Base-by-base conservation (phyloP, 345 rosid genomes). In the Viola odorata region DNA sequence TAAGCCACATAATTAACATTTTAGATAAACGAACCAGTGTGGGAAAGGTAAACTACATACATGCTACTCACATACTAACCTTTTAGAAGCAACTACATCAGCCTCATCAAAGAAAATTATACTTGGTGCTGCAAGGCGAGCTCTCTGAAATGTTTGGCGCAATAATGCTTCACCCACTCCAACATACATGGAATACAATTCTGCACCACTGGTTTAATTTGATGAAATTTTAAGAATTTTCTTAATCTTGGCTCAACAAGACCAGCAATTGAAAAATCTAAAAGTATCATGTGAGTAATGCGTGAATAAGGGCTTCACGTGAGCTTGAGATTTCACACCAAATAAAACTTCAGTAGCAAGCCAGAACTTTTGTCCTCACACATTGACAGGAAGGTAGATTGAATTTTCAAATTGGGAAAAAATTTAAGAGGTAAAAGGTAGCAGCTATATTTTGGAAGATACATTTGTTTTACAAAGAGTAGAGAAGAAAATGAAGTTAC, bases 121-220 rank as follows among this genome's bases (percentile, higher is more conserved):
- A 77, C 99, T 90, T 40, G 99, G 99, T 6, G 96, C 84, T 45
- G 95, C 91, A 66, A 87, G 91, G 50, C 91, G 82, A 63, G 97
- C 99, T 77, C 96, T 85, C 17, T 77, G 85, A 78, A 92, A 92
- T 56, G 90, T 92, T 72, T 80, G 83, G 8, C 96, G 84, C 72
- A 89, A 65, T 63, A 90, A 78, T 53, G 97, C 94, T 83, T 92
- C 99, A 61, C 99, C 94, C 82, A 89, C 98, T 67, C 97, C 99
- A 65, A 92, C 99, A 73, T 92, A 92, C 97, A 87, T 89, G 2
- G 98, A 92, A 65, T 82, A 89, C 47, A 92, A 75, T 73, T 92
- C 97, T 62, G 97, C 94, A 69, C 98, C 94, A 71, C 96, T 89
- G 83, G 58, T 37, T 50, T 41, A 17, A 52, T 40, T 12, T 42